Conservation (phyloP, 179 eudicot species). For the Camellia oleifera region DNA sequence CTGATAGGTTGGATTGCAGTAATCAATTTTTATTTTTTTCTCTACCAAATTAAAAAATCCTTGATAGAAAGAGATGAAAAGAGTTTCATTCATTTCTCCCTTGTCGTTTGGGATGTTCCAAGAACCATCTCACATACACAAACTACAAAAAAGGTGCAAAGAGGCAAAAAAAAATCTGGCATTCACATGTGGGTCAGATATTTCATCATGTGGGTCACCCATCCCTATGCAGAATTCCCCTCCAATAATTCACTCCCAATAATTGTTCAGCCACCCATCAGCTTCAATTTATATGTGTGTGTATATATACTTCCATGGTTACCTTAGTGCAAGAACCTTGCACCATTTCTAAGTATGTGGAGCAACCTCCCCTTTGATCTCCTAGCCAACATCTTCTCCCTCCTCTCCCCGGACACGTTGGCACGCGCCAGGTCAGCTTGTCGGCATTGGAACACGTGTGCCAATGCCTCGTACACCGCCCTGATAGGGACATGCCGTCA, state of each 20-base stretch:
- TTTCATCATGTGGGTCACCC: slow-evolving; percentile 23
- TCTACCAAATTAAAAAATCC: not conserved
- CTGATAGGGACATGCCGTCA: slow-evolving; percentile 15
- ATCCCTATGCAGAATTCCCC: slow-evolving; percentile 26
- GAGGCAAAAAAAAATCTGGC: not conserved
- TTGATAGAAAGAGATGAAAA: not conserved
- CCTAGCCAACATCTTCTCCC: slow-evolving; percentile 46
- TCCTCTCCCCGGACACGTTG: slow-evolving; percentile 46
- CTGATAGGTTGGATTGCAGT: no score
- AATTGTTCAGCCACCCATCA: not conserved
- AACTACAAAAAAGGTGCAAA: slow-evolving; percentile 7
- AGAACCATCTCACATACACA: slow-evolving; percentile 2
- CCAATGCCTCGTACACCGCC: not conserved
- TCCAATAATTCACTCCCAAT: slow-evolving; percentile 21
- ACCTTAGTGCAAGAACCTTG: not conserved
- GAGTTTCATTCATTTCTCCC: not conserved
- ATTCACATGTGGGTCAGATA: slow-evolving; percentile 27
- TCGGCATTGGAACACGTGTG: slow-evolving; percentile 37
- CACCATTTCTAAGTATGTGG: slow-evolving; percentile 34
- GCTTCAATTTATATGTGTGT: not conserved
- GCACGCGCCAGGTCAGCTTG: slow-evolving; percentile 47
- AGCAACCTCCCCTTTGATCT: slow-evolving; percentile 47
- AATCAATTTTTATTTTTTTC: no score
- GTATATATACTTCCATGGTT: not conserved
- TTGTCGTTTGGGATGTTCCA: slow-evolving; percentile 15